Evolutionary conservation across 371 early-diverging fungal species (phyloP), one percentile per base, ranked within the genome.

Genomic region (Capillidium heterosporum): DNA sequence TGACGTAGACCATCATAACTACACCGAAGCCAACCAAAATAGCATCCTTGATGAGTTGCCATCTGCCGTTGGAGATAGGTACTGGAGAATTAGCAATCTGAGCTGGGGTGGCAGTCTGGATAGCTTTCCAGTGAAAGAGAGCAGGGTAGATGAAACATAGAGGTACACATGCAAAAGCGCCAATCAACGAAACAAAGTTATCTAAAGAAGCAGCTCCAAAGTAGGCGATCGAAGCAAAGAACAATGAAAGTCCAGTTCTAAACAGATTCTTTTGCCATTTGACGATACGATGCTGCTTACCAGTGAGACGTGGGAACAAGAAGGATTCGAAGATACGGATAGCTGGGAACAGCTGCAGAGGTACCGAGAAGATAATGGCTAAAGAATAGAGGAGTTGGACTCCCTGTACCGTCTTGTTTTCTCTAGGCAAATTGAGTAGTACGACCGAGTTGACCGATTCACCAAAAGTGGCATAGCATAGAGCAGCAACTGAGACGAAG

Each of bases 181-280:
- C 91, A 19, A 87, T 80, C 19, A 89, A 68, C 13, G 83, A 76
- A 15, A 91, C 91, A 65, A 91, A 81, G 64, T 83, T 83, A 67
- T 89, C 87, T 29, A 91, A 68, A 42, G 82, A 76, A 51, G 73
- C 73, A 8, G 82, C 74, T 5, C 88, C 89, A 26, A 74, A 67
- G 68, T 80, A 85, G 5, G 85, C 80, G 54, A 84, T 77, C 48
- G 72, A 68, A 7, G 79, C 89, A 58, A 85, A 78, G 23, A 71
- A 51, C 32, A 76, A 61, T 11, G 81, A 76, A 31, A 85, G 66
- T 19, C 73, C 60, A 17, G 78, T 71, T 15, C 91, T 72, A 67
- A 83, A 86, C 49, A 78, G 68, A 65, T 90, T 90, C 76, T 90
- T 90, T 63, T 85, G 83, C 89, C 88, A 88, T 65, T 90, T 90